Conservation (phyloP, 345 rosid species). For the Salix caprea region DNA sequence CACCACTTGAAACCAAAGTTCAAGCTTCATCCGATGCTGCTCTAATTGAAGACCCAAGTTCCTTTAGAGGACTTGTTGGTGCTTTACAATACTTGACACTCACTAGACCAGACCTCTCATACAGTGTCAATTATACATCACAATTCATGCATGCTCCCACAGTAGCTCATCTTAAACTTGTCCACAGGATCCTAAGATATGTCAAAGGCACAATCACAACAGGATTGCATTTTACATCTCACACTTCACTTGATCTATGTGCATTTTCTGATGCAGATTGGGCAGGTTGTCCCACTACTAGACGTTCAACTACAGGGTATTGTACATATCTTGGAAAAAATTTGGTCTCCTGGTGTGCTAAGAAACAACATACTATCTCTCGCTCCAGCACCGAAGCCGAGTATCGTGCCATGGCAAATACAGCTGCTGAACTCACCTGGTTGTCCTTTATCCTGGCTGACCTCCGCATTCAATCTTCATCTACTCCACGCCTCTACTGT, state of each 20-base stretch:
- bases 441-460: background rate
- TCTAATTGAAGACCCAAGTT: background rate
- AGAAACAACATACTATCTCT: background rate
- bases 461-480: rapidly evolving
- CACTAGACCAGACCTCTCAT: background rate
- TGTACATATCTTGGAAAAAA: background rate
- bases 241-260: background rate
- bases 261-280: background rate
- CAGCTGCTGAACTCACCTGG: background rate
- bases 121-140: background rate
- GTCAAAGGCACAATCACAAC: background rate
- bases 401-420: background rate
- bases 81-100: background rate
- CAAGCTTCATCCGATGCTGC: too few species aligned
- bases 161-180: rapidly evolving
- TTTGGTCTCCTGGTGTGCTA: background rate
- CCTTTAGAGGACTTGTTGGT: background rate
- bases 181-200: background rate
- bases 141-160: background rate
- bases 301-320: background rate
- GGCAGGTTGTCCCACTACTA: background rate
- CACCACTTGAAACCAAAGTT: too few species aligned
- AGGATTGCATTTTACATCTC: background rate
- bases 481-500: too few species aligned
- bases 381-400: background rate